Conservation (phyloP, 2,329 filamentous ascomycete species). For the Phialophora verrucosa region DNA sequence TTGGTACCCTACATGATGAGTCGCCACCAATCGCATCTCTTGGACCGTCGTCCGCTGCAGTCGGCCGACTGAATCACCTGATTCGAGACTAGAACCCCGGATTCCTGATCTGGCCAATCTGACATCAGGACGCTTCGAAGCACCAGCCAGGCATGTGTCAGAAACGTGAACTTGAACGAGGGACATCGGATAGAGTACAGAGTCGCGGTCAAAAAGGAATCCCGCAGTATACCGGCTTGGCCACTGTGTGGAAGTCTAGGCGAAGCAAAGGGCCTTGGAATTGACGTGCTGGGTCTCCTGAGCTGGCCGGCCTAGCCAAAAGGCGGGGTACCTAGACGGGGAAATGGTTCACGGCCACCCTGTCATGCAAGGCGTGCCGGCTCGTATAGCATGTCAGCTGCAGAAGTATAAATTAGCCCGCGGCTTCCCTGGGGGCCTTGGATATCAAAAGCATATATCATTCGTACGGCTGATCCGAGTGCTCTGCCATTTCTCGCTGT, state of each 20-base stretch:
- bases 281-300: background rate
- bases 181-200: background rate
- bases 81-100: background rate
- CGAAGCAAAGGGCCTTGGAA: background rate
- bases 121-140: background rate
- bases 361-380: background rate
- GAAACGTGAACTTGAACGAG: background rate
- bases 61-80: conserved; percentile 14
- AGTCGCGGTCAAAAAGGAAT: background rate
- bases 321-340: background rate
- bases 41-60: background rate
- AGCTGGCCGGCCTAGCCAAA: background rate
- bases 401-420: background rate
- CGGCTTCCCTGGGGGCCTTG: background rate
- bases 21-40: background rate
- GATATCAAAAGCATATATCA: background rate
- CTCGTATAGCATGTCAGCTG: background rate
- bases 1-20: background rate
- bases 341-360: background rate
- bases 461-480: background rate
- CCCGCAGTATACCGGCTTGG: background rate
- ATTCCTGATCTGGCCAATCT: background rate
- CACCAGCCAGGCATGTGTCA: background rate
- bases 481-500: background rate
- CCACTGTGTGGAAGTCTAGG: background rate